These are phyloP conservation scores for Torulaspora pretoriensis DNA, from an alignment of 1,139 yeast species.

Conservation along the genomic window DNA sequence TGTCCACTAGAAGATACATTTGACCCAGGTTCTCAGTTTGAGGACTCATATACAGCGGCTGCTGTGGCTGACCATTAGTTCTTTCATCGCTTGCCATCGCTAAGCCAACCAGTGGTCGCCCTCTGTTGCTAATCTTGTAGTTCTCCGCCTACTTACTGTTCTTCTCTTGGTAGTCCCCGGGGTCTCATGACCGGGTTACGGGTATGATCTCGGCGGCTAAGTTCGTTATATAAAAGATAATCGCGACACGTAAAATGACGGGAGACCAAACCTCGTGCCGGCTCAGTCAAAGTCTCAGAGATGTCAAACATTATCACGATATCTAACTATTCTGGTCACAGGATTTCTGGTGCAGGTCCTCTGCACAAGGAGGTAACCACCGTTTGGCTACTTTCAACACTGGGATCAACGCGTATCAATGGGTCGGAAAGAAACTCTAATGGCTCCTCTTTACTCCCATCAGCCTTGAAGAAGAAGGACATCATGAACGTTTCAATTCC, in stretches of 20 bases:
- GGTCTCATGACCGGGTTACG: not conserved
- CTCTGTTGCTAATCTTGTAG: no score
- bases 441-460: not conserved
- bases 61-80: conserved; percentile 11
- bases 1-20: conserved; percentile 25
- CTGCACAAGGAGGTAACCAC: conserved; percentile 21
- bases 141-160: no score
- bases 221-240: not conserved
- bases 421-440: not conserved
- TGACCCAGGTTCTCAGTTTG: conserved; percentile 31
- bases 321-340: conserved; percentile 2
- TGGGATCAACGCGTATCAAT: conserved; percentile 15
- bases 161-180: not conserved
- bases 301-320: conserved; percentile 6
- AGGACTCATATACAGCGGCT: conserved; percentile 28
- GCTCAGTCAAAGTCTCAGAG: not conserved
- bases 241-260: not conserved
- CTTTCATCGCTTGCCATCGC: conserved; percentile 10
- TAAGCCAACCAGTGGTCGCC: no score
- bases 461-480: conserved; percentile 27
- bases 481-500: conserved; percentile 34
- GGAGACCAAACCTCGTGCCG: not conserved
- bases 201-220: conserved; percentile 8
- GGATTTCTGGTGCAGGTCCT: not conserved
- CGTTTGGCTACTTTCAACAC: conserved; percentile 23